phyloP scores from a whole-genome alignment of 495 filamentous ascomycete genomes.

The Usnea hakonensis region DNA sequence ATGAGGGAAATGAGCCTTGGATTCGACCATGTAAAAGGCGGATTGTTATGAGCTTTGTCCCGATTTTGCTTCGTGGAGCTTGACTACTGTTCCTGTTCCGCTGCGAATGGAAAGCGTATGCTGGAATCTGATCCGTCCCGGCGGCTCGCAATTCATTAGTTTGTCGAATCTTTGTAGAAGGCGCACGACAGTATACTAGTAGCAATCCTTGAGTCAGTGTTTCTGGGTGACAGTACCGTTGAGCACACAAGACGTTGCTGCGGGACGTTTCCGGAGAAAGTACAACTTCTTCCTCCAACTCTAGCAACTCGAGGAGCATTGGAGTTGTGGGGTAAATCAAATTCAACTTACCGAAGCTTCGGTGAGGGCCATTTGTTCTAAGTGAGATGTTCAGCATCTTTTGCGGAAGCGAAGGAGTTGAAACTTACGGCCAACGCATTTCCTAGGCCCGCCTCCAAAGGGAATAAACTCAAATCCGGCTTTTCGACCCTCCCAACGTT shows the following conservation, averaged over 20 bases:
- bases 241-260: background rate
- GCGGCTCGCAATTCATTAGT: slow-evolving; percentile 25
- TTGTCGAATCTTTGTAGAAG: slow-evolving; percentile 40
- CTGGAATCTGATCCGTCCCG: slow-evolving; percentile 1
- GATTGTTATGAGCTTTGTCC: background rate
- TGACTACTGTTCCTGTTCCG: slow-evolving; percentile 7
- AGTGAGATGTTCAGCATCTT: background rate
- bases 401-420: background rate
- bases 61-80: slow-evolving; percentile 4
- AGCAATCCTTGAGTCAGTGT: background rate
- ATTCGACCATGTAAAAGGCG: background rate
- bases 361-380: slow-evolving; percentile 35
- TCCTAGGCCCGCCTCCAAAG: slow-evolving; percentile 43
- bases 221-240: background rate
- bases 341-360: slow-evolving; percentile 24
- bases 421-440: slow-evolving; percentile 16
- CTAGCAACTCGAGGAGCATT: background rate
- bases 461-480: slow-evolving; percentile 48
- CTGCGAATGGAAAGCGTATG: slow-evolving; percentile 1
- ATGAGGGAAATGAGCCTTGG: background rate
- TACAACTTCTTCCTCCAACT: background rate
- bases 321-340: background rate
- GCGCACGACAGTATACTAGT: slow-evolving; percentile 33
- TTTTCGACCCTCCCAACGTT: slow-evolving; percentile 41
- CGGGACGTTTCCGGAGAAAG: background rate